A percentile compares a stretch with the other conserved stretches of the same genome.
Conservation (phyloP, 2,329 filamentous ascomycete species). For the Cytospora chrysosperma region DNA sequence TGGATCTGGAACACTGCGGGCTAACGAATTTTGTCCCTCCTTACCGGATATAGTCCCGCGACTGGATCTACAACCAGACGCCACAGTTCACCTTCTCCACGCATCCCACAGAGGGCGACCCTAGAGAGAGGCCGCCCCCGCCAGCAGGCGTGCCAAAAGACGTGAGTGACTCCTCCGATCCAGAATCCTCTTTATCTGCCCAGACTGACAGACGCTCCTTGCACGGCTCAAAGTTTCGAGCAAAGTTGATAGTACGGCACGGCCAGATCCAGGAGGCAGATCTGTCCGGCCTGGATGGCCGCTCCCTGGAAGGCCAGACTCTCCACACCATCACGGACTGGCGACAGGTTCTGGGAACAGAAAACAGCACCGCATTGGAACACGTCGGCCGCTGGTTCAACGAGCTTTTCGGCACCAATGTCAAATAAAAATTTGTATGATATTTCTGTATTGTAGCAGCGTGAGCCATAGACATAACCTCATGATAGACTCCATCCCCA, state of each 20-base stretch:
- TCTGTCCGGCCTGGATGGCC: slow-evolving; percentile 28
- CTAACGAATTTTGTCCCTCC: not conserved
- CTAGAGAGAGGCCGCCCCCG: slow-evolving; percentile 51
- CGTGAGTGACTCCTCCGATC: slow-evolving; percentile 36
- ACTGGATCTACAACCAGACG: slow-evolving; percentile 84
- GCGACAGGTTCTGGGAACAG: slow-evolving; percentile 26
- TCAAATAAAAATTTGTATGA: not conserved
- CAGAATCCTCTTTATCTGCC: not conserved
- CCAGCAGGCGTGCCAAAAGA: slow-evolving; percentile 47
- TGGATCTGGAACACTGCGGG: not conserved
- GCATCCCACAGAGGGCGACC: slow-evolving; percentile 57
- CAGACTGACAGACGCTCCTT: not conserved
- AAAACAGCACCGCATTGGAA: slow-evolving; percentile 19
- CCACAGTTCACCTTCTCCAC: slow-evolving; percentile 76
- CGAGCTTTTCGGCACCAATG: slow-evolving; percentile 29
- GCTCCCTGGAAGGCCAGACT: slow-evolving; percentile 27
- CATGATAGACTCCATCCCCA: slow-evolving; percentile 18
- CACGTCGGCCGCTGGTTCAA: slow-evolving; percentile 33
- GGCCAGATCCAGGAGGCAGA: slow-evolving; percentile 36
- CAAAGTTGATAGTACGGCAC: slow-evolving; percentile 40
- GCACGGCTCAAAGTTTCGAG: slow-evolving; percentile 31
- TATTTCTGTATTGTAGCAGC: slow-evolving; percentile 13
- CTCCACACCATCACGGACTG: slow-evolving; percentile 34
- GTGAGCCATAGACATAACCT: slow-evolving; percentile 12
- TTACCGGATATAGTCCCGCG: slow-evolving; percentile 48